phyloP scores from a whole-genome alignment of 139 green algal species.

The Penium margaritaceum region DNA sequence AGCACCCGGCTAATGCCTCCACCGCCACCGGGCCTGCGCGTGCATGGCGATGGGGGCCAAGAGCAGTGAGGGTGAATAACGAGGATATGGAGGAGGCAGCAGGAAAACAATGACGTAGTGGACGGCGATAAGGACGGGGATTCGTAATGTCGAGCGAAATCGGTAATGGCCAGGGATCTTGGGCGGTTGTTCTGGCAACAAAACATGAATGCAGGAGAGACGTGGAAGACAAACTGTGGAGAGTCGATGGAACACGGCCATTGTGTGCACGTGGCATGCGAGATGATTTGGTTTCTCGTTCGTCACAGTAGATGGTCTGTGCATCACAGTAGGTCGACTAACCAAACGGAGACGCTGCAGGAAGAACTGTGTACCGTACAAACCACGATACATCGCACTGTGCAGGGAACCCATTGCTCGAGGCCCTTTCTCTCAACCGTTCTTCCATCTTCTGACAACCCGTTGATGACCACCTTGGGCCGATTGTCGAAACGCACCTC shows the following conservation, averaged over 20 bases:
- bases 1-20: conserved; percentile 94
- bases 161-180: too few species aligned
- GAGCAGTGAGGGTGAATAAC: neutral
- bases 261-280: too few species aligned
- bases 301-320: too few species aligned
- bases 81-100: neutral
- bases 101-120: neutral
- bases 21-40: conserved; percentile 66
- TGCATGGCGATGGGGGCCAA: neutral
- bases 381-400: neutral
- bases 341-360: too few species aligned
- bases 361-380: too few species aligned
- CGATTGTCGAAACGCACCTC: neutral
- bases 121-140: neutral
- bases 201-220: neutral
- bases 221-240: neutral
- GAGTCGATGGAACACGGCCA: too few species aligned
- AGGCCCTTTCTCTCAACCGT: neutral
- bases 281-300: too few species aligned
- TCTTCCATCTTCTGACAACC: neutral
- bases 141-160: neutral
- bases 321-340: too few species aligned
- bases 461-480: neutral
- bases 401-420: neutral
- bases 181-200: too few species aligned